Evolutionary conservation across 805 yeast genomes (phyloP), one percentile per base, ranked within the genome.

Genomic region (Pichia californica): DNA sequence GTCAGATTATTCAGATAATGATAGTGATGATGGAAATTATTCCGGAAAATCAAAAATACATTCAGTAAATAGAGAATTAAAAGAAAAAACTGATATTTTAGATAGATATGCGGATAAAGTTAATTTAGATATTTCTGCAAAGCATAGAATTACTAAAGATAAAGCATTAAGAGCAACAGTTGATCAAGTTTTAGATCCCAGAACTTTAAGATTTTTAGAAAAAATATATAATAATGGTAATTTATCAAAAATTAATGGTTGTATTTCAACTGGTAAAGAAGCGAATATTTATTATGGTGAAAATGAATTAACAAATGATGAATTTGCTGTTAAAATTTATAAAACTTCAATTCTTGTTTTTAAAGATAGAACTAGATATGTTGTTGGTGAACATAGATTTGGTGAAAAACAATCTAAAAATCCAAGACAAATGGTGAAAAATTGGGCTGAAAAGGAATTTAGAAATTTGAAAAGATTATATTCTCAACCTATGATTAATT

Each of bases 361-460:
- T 67, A 93, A 89, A 61, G 99, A 93, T 62, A 71, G 99, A 44
- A 98, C 94, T 57, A 67, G 97, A 53, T 93, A 93, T 57, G 98
- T 93, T 15, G 89, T 84, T 59, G 99, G 99, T 30, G 99, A 93
- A 66, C 91, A 78, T 63, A 70, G 99, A 44, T 93, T 93, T 66
- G 84, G 86, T 58, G 74, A 86, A 7, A 87, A 91, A 54, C 76
- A 74, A 45, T 88, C 86, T 55, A 88, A 88, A 52, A 93, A 93
- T 58, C 98, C 98, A 9, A 74, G 99, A 57, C 91, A 91, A 59
- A 91, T 93, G 97, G 96, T 93, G 49, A 88, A 87, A 62, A 75
- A 89, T 20, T 93, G 99, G 99, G 98, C 99, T 0, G 99, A 93
- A 61, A 93, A 93, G 59, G 99, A 93, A 66, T 91, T 89, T 52